Conservation (phyloP, 345 rosid genomes). For the Eucalyptus regnans region DNA sequence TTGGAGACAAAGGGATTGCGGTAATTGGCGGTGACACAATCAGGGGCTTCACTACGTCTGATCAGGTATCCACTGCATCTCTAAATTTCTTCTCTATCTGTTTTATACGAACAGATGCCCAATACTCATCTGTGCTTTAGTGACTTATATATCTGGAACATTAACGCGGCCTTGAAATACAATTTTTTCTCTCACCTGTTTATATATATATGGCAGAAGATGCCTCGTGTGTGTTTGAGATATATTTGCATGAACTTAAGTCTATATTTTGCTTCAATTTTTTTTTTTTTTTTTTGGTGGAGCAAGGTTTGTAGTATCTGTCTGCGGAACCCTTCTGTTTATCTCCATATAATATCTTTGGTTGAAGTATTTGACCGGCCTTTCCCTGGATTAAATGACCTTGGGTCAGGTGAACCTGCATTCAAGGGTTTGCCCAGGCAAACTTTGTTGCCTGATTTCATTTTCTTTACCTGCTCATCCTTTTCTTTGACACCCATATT, state of each 20-base stretch:
- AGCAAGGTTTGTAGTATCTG: background rate
- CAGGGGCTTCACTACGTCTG: slow-evolving; percentile 82
- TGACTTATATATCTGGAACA: background rate
- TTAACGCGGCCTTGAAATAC: background rate
- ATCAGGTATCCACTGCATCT: slow-evolving; percentile 43
- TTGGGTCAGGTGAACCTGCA: background rate
- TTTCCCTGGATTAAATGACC: background rate
- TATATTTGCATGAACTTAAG: background rate
- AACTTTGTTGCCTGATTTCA: background rate
- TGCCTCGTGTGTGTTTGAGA: background rate
- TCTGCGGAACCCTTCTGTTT: background rate
- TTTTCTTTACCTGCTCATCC: background rate
- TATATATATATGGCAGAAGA: background rate
- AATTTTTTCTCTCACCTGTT: background rate
- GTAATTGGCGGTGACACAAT: slow-evolving; percentile 82
- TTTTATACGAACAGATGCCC: background rate
- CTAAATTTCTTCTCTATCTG: background rate
- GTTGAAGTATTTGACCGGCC: background rate
- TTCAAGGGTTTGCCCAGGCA: background rate
- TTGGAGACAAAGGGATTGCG: slow-evolving; percentile 67
- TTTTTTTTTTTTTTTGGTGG: background rate
- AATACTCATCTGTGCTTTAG: background rate
- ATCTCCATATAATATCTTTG: background rate
- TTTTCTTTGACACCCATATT: background rate
- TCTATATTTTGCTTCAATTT: background rate